A percentile compares a stretch with the other conserved stretches of the same genome.
These are phyloP conservation scores for Cordyceps cateniannulata DNA, from an alignment of 2,329 filamentous ascomycete genomes.

Conservation along the genomic window DNA sequence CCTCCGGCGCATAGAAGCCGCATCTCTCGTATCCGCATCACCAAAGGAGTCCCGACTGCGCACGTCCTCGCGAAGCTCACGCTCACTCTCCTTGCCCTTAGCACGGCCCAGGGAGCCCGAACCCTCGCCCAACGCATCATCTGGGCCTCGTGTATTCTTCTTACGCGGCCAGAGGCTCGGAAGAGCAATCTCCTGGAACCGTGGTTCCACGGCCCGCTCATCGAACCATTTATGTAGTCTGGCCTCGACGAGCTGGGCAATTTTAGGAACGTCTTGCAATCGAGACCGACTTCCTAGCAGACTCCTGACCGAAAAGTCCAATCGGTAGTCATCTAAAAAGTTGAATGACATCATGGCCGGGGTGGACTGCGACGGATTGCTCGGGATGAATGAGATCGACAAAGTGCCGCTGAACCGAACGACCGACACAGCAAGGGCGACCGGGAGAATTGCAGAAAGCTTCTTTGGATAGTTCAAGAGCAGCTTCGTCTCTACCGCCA, in stretches of 20 bases:
- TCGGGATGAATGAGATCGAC: conserved; percentile 86
- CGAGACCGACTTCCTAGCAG: conserved; percentile 73
- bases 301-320: conserved; percentile 76
- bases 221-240: conserved; percentile 83
- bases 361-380: conserved; percentile 58
- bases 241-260: conserved; percentile 75
- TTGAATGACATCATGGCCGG: conserved; percentile 92
- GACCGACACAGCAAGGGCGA: conserved; percentile 85
- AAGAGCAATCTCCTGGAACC: conserved; percentile 80
- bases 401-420: conserved; percentile 92
- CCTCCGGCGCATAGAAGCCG: conserved; percentile 33
- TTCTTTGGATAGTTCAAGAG: conserved; percentile 92
- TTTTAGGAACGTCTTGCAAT: conserved; percentile 81
- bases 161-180: conserved; percentile 80
- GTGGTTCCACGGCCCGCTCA: conserved; percentile 76
- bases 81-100: conserved; percentile 47
- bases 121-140: conserved; percentile 45
- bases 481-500: conserved; percentile 90
- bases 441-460: conserved; percentile 79
- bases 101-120: conserved; percentile 42
- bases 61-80: conserved; percentile 45
- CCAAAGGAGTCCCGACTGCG: conserved; percentile 42
- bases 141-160: conserved; percentile 71
- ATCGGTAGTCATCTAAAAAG: conserved; percentile 81
- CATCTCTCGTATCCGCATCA: conserved; percentile 29